A percentile compares a stretch with the other conserved stretches of the same genome.
Conservation (phyloP, 139 green algal genomes). For the Tetraselmis striata region DNA sequence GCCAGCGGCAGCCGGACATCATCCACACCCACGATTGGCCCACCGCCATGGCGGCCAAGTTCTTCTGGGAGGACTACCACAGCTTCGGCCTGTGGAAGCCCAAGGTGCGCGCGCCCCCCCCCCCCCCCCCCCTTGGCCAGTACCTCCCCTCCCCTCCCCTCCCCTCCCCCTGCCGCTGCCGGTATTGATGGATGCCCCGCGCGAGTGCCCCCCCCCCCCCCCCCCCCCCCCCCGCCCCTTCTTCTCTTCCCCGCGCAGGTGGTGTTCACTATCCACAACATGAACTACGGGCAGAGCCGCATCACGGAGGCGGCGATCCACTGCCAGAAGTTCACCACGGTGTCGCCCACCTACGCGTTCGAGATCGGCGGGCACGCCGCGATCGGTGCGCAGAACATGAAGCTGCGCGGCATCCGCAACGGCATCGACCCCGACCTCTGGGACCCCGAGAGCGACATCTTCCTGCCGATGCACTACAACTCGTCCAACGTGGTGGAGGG, state of each 20-base stretch:
- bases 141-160: not conserved
- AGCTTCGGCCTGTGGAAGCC: constrained; percentile 78
- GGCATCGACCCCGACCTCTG: constrained; percentile 97
- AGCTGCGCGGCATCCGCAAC: constrained; percentile 64
- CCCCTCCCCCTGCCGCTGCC: not conserved
- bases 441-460: constrained; percentile 75
- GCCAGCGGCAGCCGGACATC: constrained; percentile 69
- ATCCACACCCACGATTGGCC: constrained; percentile 96
- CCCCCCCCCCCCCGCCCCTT: not conserved
- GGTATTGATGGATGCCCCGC: too few species aligned
- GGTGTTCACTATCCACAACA: constrained; percentile 94
- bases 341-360: constrained; percentile 87
- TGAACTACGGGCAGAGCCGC: constrained; percentile 76
- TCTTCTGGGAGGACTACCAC: constrained; percentile 78
- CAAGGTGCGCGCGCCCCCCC: constrained; percentile 24
- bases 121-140: not conserved
- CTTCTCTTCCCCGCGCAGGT: not conserved
- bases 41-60: constrained; percentile 53
- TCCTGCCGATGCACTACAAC: constrained; percentile 58
- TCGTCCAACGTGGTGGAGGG: constrained; percentile 44
- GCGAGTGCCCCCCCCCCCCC: not conserved
- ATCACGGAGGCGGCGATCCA: constrained; percentile 58
- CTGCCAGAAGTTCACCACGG: constrained; percentile 80
- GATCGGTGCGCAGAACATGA: constrained; percentile 31
- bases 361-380: constrained; percentile 54